phyloP scores from a whole-genome alignment of 2,329 filamentous ascomycete species.

The Xylariaceae sp. region DNA sequence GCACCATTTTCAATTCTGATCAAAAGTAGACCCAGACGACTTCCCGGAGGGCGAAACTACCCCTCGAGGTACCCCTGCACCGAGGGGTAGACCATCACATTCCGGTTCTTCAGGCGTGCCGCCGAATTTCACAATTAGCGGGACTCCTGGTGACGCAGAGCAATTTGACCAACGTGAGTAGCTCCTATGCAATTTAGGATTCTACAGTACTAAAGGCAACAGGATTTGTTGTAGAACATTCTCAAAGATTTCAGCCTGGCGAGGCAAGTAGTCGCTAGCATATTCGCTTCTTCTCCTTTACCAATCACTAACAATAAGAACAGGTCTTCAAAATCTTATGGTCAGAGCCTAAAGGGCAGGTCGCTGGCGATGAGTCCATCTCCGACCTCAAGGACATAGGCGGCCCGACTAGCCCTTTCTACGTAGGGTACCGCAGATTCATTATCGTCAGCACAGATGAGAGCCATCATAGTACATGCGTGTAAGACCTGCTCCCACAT shows the following conservation, averaged over 20 bases:
- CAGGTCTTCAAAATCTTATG: conserved; percentile 63
- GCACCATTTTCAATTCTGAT: neutral
- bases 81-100: no score
- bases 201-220: conserved; percentile 26
- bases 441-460: conserved; percentile 58
- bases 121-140: conserved; percentile 29
- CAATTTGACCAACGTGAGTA: conserved; percentile 34
- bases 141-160: conserved; percentile 35
- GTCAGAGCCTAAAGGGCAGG: conserved; percentile 56
- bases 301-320: conserved; percentile 2
- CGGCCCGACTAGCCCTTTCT: conserved; percentile 48
- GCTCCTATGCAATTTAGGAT: neutral
- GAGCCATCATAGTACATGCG: conserved; percentile 61
- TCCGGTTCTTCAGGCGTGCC: no score
- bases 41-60: conserved; percentile 26
- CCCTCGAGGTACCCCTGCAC: conserved; percentile 27
- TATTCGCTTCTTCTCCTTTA: no score
- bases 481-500: conserved; percentile 50
- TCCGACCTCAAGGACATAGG: conserved; percentile 44
- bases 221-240: conserved; percentile 39
- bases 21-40: conserved; percentile 23
- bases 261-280: conserved; percentile 30
- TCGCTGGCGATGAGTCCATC: conserved; percentile 34
- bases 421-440: conserved; percentile 59
- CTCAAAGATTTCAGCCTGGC: conserved; percentile 39